Conservation (phyloP, 805 yeast genomes). For the Lachancea quebecensis region DNA sequence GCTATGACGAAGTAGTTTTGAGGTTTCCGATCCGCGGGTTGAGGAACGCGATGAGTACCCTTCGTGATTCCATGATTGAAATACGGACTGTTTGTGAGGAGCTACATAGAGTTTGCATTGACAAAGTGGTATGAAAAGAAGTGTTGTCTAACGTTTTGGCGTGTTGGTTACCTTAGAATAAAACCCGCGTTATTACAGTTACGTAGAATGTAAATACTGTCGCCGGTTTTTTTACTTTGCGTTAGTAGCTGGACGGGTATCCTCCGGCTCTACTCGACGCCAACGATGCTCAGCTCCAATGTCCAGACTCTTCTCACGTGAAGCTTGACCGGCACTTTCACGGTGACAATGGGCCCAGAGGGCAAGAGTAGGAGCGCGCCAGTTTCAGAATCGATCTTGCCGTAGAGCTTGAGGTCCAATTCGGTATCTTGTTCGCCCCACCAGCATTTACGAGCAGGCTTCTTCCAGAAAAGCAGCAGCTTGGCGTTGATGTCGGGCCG, state of each 20-base stretch:
- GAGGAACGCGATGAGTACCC: too few relatives aligned
- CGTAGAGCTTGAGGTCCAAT: slow-evolving; percentile 31
- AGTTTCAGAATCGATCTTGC: slow-evolving; percentile 16
- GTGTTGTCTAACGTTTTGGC: too few relatives aligned
- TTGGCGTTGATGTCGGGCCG: slow-evolving; percentile 43
- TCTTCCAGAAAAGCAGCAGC: slow-evolving; percentile 86
- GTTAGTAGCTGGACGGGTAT: neutral
- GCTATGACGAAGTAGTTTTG: too few relatives aligned
- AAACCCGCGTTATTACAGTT: too few relatives aligned
- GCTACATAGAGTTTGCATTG: too few relatives aligned
- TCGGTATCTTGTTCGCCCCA: slow-evolving; percentile 69
- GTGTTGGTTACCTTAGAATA: too few relatives aligned
- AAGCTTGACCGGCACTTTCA: slow-evolving; percentile 48
- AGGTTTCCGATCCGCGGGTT: too few relatives aligned
- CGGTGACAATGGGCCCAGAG: slow-evolving; percentile 7
- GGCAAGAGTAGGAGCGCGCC: slow-evolving; percentile 1
- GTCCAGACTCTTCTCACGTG: slow-evolving; percentile 97
- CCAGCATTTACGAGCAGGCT: slow-evolving; percentile 99
- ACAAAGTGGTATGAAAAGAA: too few relatives aligned
- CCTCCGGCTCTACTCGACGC: slow-evolving; percentile 43
- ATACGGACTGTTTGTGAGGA: too few relatives aligned
- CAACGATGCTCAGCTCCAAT: slow-evolving; percentile 81
- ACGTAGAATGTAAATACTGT: too few relatives aligned
- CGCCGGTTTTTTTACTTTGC: too few relatives aligned
- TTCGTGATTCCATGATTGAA: too few relatives aligned